Percentiles rank a stretch among this genome's conserved stretches.
phyloP scores from a whole-genome alignment of 768 basidiomycete species.

The Pleurotus ostreatus region DNA sequence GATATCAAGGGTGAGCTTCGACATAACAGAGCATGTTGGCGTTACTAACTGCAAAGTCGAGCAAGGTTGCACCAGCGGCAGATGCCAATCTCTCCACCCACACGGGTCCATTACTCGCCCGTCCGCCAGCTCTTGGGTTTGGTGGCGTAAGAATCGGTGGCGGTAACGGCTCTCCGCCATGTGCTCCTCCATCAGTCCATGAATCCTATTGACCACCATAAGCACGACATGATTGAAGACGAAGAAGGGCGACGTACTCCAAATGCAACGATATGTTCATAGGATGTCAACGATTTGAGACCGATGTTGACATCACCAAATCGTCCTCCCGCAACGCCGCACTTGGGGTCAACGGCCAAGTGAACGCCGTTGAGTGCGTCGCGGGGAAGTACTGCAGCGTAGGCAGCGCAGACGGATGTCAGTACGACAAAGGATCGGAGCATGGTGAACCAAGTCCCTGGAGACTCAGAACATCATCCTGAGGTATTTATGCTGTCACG shows the following conservation, averaged over 20 bases:
- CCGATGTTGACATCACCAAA: slow-evolving; percentile 43
- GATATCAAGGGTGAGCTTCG: background rate
- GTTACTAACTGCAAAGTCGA: slow-evolving; percentile 45
- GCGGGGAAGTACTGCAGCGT: slow-evolving; percentile 17
- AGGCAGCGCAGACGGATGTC: slow-evolving; percentile 16
- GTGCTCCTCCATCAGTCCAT: slow-evolving; percentile 33
- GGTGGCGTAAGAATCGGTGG: slow-evolving; percentile 40
- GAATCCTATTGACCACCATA: slow-evolving; percentile 29
- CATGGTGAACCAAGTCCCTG: slow-evolving; percentile 12
- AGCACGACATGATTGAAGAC: slow-evolving; percentile 14
- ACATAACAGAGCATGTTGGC: background rate
- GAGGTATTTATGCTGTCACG: slow-evolving; percentile 8
- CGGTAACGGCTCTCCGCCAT: slow-evolving; percentile 36
- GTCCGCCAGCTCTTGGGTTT: slow-evolving; percentile 42
- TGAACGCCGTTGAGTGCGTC: slow-evolving; percentile 15
- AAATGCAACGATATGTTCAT: slow-evolving; percentile 48
- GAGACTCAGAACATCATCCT: background rate
- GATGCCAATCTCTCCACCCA: slow-evolving; percentile 48
- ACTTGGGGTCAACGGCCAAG: slow-evolving; percentile 43
- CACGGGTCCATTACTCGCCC: slow-evolving; percentile 45
- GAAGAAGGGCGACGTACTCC: slow-evolving; percentile 29
- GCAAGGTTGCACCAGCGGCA: slow-evolving; percentile 33
- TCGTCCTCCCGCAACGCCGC: slow-evolving; percentile 34
- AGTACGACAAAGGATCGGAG: slow-evolving; percentile 14
- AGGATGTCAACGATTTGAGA: slow-evolving; percentile 25